These are phyloP conservation scores for Ceratocystiopsis sp. DNA, from an alignment of 2,329 filamentous ascomycete species.

Conservation along the genomic window DNA sequence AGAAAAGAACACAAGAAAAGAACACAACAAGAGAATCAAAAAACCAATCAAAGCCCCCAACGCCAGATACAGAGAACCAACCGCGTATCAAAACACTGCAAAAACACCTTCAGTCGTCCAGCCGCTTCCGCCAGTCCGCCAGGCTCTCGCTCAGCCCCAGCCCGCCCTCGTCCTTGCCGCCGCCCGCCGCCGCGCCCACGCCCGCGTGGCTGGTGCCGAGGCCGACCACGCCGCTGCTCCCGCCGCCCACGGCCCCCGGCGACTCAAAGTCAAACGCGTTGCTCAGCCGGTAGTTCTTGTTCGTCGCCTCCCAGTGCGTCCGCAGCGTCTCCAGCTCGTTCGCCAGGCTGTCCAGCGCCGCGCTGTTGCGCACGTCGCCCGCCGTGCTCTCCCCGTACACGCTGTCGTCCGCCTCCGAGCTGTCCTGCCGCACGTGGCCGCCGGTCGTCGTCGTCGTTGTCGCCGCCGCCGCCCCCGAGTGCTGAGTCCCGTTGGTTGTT, in stretches of 20 bases:
- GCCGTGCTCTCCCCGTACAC: conserved; percentile 38
- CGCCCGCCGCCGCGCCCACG: neutral
- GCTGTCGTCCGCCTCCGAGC: conserved; percentile 40
- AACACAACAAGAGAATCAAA: too few relatives aligned
- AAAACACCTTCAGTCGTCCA: conserved; percentile 30
- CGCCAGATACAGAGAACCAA: too few relatives aligned
- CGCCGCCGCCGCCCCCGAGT: too few relatives aligned
- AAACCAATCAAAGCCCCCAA: too few relatives aligned
- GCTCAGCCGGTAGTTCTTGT: conserved; percentile 84
- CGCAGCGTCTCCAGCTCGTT: conserved; percentile 82
- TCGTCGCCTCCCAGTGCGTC: conserved; percentile 88
- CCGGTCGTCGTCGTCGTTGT: neutral
- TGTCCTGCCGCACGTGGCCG: conserved; percentile 30
- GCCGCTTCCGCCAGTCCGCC: conserved; percentile 62
- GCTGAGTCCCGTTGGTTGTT: conserved; percentile 3
- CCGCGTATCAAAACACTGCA: neutral
- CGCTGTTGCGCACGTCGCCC: conserved; percentile 38
- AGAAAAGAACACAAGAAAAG: too few relatives aligned
- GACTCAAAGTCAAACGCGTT: conserved; percentile 74
- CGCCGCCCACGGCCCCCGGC: neutral
- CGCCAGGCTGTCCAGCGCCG: conserved; percentile 75
- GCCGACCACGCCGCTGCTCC: conserved; percentile 6
- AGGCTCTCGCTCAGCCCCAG: conserved; percentile 51
- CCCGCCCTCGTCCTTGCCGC: conserved; percentile 25
- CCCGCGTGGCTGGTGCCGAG: neutral